Percentiles rank a stretch among this genome's conserved stretches.
Conservation (phyloP, 495 filamentous ascomycete genomes). For the Annulohypoxylon nitens region DNA sequence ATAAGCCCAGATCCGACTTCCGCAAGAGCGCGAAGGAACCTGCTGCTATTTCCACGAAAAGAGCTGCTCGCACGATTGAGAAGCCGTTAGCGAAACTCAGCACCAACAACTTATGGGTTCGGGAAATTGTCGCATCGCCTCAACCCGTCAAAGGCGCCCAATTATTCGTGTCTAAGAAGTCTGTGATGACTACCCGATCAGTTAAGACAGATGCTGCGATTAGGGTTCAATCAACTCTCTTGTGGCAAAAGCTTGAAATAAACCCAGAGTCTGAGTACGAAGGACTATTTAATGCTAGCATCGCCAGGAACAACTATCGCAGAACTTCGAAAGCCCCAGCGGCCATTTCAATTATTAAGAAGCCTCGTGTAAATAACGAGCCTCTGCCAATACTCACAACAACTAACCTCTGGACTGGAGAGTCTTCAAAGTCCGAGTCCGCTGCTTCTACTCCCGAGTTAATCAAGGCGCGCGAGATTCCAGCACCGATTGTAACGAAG, state of each 20-base stretch:
- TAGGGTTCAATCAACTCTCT: neutral
- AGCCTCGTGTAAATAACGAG: constrained; percentile 30
- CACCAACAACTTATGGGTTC: constrained; percentile 38
- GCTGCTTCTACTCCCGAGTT: neutral
- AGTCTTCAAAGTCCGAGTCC: neutral
- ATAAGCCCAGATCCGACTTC: constrained; percentile 41
- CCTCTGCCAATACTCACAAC: constrained; percentile 29
- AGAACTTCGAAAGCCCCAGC: constrained; percentile 34
- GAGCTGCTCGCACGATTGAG: constrained; percentile 39
- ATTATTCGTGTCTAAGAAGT: constrained; percentile 18
- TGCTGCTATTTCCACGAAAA: constrained; percentile 51
- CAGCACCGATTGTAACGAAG: constrained; percentile 5
- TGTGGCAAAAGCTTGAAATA: constrained; percentile 29
- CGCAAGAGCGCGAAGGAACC: constrained; percentile 55
- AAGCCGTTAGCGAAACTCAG: constrained; percentile 26
- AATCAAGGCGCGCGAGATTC: neutral
- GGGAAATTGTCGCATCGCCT: constrained; percentile 1
- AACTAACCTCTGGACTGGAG: constrained; percentile 32
- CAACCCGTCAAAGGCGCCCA: constrained; percentile 2
- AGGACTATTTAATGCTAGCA: constrained; percentile 30
- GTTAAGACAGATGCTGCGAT: neutral
- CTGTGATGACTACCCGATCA: constrained; percentile 1
- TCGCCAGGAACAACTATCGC: constrained; percentile 33
- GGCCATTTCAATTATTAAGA: constrained; percentile 28
- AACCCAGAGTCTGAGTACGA: constrained; percentile 19